Evolutionary conservation across 805 yeast genomes (phyloP), one percentile per base, ranked within the genome.

Genomic region (Saturnispora ahearnii): DNA sequence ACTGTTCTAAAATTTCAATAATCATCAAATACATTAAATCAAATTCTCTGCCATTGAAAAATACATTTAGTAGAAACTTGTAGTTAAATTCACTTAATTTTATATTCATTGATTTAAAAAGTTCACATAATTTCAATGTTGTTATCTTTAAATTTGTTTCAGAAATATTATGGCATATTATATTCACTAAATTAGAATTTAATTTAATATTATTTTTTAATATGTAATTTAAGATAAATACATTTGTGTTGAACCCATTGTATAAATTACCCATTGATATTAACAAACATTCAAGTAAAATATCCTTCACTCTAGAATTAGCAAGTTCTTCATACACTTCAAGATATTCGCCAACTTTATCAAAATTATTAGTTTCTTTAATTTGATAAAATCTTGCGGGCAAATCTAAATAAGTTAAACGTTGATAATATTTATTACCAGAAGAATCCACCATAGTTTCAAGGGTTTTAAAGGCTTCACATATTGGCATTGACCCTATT

Each of bases 31-130:
- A 58, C 2, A 64, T 12, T 5, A 62, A 57, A 32, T 58, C 62
- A 41, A 57, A 58, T 36, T 61, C 65, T 11, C 41, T 46, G 2
- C 69, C 69, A 29, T 37, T 48, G 5, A 55, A 46, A 44, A 63
- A 63, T 6, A 55, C 46, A 29, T 37, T 51, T 51, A 62, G 15
- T 11, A 63, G 32, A 24, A 53, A 43, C 10, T 45, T 38, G 30
- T 55, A 56, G 37, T 60, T 58, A 5, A 46, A 41, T 9, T 49
- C 42, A 1, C 55, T 36, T 11, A 61, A 51, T 4, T 32, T n/a
- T 0, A 58, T 26, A 3, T 44, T 40, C 5, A 45, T 34, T 12
- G 44, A 11, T 8, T 44, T 40, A 11, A 59, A 57, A 12, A 46
- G 30, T 4, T 49, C 36, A 4, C 50, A 24, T 5, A 63, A 11